Evolutionary conservation across 1,284 basidiomycete genomes (phyloP).

Genomic region (Tilletia setariae): DNA sequence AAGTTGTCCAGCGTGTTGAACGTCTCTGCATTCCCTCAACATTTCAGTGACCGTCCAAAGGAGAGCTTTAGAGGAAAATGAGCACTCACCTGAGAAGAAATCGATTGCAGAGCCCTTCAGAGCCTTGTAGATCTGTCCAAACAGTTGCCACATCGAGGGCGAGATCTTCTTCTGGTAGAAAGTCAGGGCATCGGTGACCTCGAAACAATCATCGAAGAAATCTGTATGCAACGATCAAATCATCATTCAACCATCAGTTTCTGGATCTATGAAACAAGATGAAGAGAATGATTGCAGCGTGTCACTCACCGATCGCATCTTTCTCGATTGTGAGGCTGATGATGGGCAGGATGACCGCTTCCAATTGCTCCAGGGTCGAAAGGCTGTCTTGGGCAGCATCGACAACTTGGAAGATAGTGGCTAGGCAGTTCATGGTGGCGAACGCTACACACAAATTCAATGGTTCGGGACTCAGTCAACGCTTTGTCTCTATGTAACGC

Average conservation of each 20-base stretch:
- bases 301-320: constrained; percentile 3
- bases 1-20: constrained; percentile 84
- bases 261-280: neutral
- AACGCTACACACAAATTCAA: neutral
- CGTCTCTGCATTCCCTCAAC: constrained; percentile 66
- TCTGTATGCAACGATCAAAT: constrained; percentile 63
- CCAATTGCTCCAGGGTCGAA: neutral
- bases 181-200: constrained; percentile 77
- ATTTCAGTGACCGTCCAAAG: neutral
- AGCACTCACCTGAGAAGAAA: constrained; percentile 58
- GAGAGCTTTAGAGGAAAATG: neutral
- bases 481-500: neutral
- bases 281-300: neutral
- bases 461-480: neutral
- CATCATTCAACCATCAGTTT: too few relatives aligned
- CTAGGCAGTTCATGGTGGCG: constrained; percentile 14
- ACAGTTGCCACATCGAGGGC: constrained; percentile 79
- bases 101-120: constrained; percentile 81
- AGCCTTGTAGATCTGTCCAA: constrained; percentile 75
- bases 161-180: constrained; percentile 76
- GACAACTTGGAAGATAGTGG: constrained; percentile 12
- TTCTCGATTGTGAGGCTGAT: constrained; percentile 9
- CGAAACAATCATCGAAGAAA: constrained; percentile 82
- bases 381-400: constrained; percentile 6
- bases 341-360: constrained; percentile 4